A percentile compares a stretch with the other conserved stretches of the same genome.
phyloP scores from a whole-genome alignment of 208 protist species.

The Tritrichomonas foetus region DNA sequence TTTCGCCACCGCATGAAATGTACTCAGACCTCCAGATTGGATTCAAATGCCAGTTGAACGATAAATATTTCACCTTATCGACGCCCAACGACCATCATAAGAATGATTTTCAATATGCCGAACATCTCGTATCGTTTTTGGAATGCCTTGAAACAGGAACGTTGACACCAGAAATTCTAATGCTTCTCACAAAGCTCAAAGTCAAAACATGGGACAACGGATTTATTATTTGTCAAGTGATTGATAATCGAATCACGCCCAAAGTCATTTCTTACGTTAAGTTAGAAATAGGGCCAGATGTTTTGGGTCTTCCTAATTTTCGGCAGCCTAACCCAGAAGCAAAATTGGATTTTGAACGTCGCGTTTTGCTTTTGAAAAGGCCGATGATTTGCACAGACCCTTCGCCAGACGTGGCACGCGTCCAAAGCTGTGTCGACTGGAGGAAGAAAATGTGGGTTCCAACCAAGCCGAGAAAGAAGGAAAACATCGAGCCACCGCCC shows the following conservation, averaged over 20 bases:
- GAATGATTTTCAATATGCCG: background rate
- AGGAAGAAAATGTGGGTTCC: background rate
- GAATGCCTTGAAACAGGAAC: background rate
- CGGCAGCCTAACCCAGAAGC: background rate
- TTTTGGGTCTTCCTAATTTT: background rate
- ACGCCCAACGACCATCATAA: background rate
- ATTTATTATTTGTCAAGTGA: background rate
- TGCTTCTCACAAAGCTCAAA: background rate
- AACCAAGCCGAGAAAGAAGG: background rate
- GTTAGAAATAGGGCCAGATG: background rate
- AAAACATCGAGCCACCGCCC: background rate
- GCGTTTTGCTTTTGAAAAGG: background rate
- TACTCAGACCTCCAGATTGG: background rate
- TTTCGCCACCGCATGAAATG: background rate
- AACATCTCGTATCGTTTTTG: background rate
- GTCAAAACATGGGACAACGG: background rate
- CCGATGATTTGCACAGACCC: background rate
- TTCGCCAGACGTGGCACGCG: background rate
- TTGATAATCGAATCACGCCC: background rate
- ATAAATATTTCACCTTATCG: background rate
- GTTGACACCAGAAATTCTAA: background rate
- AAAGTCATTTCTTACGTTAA: background rate
- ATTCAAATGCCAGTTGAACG: background rate
- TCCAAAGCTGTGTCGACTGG: background rate
- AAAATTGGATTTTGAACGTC: background rate